Evolutionary conservation across 2,329 filamentous ascomycete genomes (phyloP).

Genomic region (Colletotrichum destructivum): DNA sequence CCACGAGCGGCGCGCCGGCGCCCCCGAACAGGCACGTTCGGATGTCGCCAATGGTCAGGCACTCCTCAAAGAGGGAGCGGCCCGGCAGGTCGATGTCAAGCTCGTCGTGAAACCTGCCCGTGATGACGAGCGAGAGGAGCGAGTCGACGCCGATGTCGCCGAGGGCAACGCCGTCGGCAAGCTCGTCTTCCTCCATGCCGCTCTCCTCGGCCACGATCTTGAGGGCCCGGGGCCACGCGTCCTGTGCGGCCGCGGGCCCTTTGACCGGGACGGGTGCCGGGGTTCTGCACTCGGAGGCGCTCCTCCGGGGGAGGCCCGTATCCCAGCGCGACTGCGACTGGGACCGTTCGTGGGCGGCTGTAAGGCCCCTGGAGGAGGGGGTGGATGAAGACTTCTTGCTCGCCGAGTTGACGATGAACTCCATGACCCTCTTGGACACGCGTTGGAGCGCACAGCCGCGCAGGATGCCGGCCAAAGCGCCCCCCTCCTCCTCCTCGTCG

Average conservation of each 20-base stretch:
- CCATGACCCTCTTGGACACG: slow-evolving; percentile 76
- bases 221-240: slow-evolving; percentile 62
- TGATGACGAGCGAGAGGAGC: slow-evolving; percentile 71
- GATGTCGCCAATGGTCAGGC: slow-evolving; percentile 68
- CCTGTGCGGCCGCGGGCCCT: slow-evolving; percentile 51
- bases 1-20: too few relatives aligned
- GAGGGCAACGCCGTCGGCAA: slow-evolving; percentile 70
- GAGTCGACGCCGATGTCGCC: slow-evolving; percentile 73
- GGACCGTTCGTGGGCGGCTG: slow-evolving; percentile 58
- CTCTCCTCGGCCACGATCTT: slow-evolving; percentile 70
- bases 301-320: too few relatives aligned
- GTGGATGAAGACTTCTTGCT: slow-evolving; percentile 53
- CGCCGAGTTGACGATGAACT: slow-evolving; percentile 68
- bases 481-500: slow-evolving; percentile 62
- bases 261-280: too few relatives aligned
- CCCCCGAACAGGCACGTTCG: slow-evolving; percentile 52
- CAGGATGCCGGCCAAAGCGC: slow-evolving; percentile 59
- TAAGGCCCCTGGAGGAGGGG: slow-evolving; percentile 54
- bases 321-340: background rate
- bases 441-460: slow-evolving; percentile 76
- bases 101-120: slow-evolving; percentile 70
- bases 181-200: slow-evolving; percentile 66
- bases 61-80: slow-evolving; percentile 65
- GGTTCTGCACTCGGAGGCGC: slow-evolving; percentile 55
- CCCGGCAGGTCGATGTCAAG: slow-evolving; percentile 68